Evolutionary conservation across 495 filamentous ascomycete species (phyloP), one percentile per base, ranked within the genome.

Genomic region (Trichoderma reesei): DNA sequence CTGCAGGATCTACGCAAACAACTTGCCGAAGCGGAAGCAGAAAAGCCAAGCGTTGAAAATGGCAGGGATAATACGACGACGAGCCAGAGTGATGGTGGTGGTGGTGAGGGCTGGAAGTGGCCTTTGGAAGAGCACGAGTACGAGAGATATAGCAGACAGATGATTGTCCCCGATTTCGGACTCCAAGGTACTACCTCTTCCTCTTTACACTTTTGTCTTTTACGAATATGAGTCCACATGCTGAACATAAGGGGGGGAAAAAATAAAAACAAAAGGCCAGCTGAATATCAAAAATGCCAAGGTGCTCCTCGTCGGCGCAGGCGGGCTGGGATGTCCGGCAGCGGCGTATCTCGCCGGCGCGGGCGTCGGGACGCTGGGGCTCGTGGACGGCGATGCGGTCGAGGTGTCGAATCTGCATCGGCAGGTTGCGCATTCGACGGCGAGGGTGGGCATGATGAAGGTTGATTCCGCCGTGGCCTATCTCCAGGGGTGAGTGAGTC

Each of bases 321-420:
- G 94, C 8, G 94, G 94, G 2, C 74, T 98, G 20, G 94, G 94
- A 46, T 98, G 90, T 69, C 94, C 94, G 5, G 91, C 94, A 33
- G 90, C 92, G 36, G 82, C 87, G 37, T 98, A 98, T 72, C 80
- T 98, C 3, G 89, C 91, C 39, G 91, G 90, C 9, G 90, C 92
- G 16, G 93, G 93, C 1, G 80, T 96, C 6, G 91, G 91, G 11
- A 90, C 83, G 1, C 73, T 98, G 33, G 93, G 93, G 0, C 74
- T 98, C 46, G 83, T 93, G 54, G 93, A 98, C 72, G 91, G 88
- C 61, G 93, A 98, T 76, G 81, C 76, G 1, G 92, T 98, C 60
- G 93, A 97, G 71, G 72, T 77, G 5, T 96, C 92, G 36, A 98
- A 98, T 74, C 83, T 98, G 20, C 93, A 97, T 75, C 88, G 94